Conservation (phyloP, 2,329 filamentous ascomycete species). For the Diaporthe citriasiana region DNA sequence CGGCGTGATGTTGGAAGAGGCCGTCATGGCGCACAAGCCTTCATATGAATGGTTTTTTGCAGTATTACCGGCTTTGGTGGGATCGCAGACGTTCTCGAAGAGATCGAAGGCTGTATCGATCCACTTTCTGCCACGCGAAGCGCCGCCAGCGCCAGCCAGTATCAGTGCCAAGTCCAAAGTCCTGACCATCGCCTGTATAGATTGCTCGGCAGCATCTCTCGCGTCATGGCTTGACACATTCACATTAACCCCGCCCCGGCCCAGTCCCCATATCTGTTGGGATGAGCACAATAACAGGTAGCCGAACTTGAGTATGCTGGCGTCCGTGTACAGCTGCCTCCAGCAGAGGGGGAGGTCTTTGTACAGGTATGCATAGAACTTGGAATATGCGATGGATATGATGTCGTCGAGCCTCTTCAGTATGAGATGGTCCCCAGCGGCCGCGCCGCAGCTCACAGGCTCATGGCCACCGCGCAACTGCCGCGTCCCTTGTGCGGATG, state of each 20-base stretch:
- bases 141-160: conserved; percentile 75
- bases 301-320: conserved; percentile 74
- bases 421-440: conserved; percentile 42
- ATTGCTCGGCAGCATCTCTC: conserved; percentile 44
- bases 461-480: background rate
- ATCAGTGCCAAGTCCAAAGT: conserved; percentile 83
- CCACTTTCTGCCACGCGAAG: conserved; percentile 62
- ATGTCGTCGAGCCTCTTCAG: conserved; percentile 67
- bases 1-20: conserved; percentile 35
- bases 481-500: background rate
- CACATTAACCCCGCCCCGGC: background rate
- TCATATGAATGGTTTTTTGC: background rate
- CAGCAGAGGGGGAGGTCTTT: conserved; percentile 76
- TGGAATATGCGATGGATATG: conserved; percentile 71
- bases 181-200: conserved; percentile 71
- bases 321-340: conserved; percentile 80
- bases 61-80: conserved; percentile 10
- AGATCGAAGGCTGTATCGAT: conserved; percentile 65
- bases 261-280: background rate
- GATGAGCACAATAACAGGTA: conserved; percentile 48
- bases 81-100: conserved; percentile 53
- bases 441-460: background rate
- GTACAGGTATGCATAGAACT: conserved; percentile 79
- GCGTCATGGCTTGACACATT: conserved; percentile 3
- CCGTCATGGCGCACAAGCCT: background rate